These are phyloP conservation scores for Fusarium fujikuroi DNA, from an alignment of 2,329 filamentous ascomycete genomes.

Conservation along the genomic window DNA sequence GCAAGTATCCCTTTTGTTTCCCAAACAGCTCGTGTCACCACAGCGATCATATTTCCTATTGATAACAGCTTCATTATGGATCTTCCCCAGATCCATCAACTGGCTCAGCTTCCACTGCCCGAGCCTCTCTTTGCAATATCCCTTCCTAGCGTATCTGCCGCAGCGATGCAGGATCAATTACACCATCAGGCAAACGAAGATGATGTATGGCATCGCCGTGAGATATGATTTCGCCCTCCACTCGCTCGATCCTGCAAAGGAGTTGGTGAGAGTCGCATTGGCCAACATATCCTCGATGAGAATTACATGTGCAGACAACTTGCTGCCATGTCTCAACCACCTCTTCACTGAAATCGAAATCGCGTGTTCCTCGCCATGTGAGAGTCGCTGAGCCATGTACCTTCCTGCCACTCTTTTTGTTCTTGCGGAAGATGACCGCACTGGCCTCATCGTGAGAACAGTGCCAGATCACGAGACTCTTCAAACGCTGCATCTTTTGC, in stretches of 20 bases:
- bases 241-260: background rate
- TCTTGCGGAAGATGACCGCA: background rate
- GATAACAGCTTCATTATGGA: background rate
- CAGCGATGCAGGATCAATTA: constrained; percentile 2
- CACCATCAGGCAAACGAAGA: background rate
- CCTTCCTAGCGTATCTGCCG: constrained; percentile 3
- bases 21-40: background rate
- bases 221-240: background rate
- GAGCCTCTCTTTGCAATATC: background rate
- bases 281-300: background rate
- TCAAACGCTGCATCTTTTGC: background rate
- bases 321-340: background rate
- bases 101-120: background rate
- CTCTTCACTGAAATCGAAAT: background rate
- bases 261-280: background rate
- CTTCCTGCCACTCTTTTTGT: background rate
- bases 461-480: background rate
- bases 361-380: constrained; percentile 1
- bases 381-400: background rate
- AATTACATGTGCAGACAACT: background rate
- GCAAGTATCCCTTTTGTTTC: background rate
- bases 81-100: background rate
- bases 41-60: background rate
- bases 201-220: constrained; percentile 13
- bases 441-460: background rate